These are phyloP conservation scores for Periconia macrospinosa DNA, from an alignment of 2,329 filamentous ascomycete genomes.

Conservation along the genomic window DNA sequence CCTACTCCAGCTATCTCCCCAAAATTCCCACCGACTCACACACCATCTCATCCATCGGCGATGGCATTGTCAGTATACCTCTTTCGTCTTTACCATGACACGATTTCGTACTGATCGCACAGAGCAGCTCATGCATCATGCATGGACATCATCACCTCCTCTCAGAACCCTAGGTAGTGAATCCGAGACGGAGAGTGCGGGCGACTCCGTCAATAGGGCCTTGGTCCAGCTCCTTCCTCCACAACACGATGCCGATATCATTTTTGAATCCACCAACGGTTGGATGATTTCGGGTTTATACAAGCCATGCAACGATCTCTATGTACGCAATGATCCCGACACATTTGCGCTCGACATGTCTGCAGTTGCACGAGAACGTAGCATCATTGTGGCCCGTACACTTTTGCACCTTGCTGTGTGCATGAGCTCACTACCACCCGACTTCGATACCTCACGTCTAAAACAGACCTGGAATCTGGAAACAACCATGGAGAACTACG, in stretches of 20 bases:
- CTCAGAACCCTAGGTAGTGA: conserved; percentile 27
- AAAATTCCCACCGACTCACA: conserved; percentile 24
- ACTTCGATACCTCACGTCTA: conserved; percentile 31
- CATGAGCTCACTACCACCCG: conserved; percentile 35
- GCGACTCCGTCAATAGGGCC: conserved; percentile 23
- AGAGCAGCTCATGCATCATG: conserved; percentile 23
- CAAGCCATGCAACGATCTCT: conserved; percentile 31
- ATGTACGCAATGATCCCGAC: conserved; percentile 31
- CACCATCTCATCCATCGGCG: conserved; percentile 31
- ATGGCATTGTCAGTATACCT: conserved; percentile 31
- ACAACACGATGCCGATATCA: conserved; percentile 39
- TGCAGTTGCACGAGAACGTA: conserved; percentile 28
- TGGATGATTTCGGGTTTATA: conserved; percentile 40
- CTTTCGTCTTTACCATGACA: neutral
- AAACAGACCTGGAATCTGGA: conserved; percentile 36
- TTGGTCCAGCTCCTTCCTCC: conserved; percentile 35
- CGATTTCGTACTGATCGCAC: neutral
- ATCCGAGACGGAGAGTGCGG: conserved; percentile 8
- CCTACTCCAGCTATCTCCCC: conserved; percentile 18
- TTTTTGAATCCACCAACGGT: conserved; percentile 40
- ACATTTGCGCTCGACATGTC: conserved; percentile 38
- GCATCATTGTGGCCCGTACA: conserved; percentile 37
- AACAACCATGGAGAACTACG: conserved; percentile 35
- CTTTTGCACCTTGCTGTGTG: conserved; percentile 39
- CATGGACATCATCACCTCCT: conserved; percentile 35